Conservation (phyloP, 2,329 filamentous ascomycete species). For the Harringtonia lauricola region DNA sequence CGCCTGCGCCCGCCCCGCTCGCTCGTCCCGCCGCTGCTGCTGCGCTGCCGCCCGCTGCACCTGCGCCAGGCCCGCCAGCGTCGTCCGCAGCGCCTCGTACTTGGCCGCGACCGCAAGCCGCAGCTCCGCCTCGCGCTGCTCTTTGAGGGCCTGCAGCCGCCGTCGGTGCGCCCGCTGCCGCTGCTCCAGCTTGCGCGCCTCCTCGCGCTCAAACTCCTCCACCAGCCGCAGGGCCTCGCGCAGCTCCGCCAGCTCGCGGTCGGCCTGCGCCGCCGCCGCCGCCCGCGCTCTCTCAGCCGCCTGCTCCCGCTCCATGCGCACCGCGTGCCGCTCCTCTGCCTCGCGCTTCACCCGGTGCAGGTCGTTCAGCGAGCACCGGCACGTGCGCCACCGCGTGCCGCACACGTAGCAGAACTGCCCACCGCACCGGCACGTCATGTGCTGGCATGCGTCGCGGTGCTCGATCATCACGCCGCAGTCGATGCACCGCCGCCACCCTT, state of each 20-base stretch:
- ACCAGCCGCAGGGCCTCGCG: slow-evolving; percentile 31
- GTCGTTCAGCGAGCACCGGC: slow-evolving; percentile 45
- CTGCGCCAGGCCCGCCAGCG: not conserved
- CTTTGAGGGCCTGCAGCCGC: slow-evolving; percentile 25
- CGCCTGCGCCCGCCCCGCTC: slow-evolving; percentile 12
- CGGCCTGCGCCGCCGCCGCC: slow-evolving; percentile 21
- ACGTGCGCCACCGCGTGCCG: slow-evolving; percentile 60
- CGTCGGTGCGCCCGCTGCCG: slow-evolving; percentile 26
- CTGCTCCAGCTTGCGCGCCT: slow-evolving; percentile 29
- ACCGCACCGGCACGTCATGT: slow-evolving; percentile 77
- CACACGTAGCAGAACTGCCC: slow-evolving; percentile 82
- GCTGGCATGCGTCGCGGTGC: slow-evolving; percentile 68
- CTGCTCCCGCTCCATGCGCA: slow-evolving; percentile 14
- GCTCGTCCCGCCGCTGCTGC: slow-evolving; percentile 26
- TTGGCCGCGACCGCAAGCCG: slow-evolving; percentile 1
- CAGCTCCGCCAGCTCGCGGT: slow-evolving; percentile 17
- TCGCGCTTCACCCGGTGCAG: slow-evolving; percentile 27
- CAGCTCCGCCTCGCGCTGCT: slow-evolving; percentile 27
- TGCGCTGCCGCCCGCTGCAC: slow-evolving; percentile 27
- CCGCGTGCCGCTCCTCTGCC: slow-evolving; percentile 22
- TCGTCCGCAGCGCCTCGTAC: slow-evolving; percentile 1
- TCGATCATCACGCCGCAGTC: slow-evolving; percentile 64
- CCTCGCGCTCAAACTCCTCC: slow-evolving; percentile 35
- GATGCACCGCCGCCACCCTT: slow-evolving; percentile 66
- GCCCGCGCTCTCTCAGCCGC: not conserved